phyloP scores from a whole-genome alignment of 768 basidiomycete species.

The Mycena polygramma region DNA sequence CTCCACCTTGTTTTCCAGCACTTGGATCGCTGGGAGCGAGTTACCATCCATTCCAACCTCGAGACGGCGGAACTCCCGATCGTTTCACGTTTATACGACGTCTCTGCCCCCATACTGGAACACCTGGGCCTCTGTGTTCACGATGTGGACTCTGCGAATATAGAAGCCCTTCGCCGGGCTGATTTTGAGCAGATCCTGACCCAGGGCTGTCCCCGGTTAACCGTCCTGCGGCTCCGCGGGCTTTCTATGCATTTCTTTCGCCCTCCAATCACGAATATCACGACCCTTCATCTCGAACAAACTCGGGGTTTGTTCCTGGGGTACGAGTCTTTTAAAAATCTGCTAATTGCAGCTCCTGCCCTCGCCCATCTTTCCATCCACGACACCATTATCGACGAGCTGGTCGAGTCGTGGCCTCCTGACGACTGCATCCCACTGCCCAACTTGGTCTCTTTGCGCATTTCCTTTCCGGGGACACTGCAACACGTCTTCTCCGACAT shows the following conservation, averaged over 20 bases:
- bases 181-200: constrained; percentile 45
- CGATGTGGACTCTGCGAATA: constrained; percentile 42
- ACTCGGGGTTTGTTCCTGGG: constrained; percentile 51
- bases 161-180: constrained; percentile 32
- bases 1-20: constrained; percentile 49
- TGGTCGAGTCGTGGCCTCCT: constrained; percentile 43
- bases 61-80: constrained; percentile 45
- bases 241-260: constrained; percentile 56
- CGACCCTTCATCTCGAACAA: constrained; percentile 61
- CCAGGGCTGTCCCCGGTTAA: constrained; percentile 46
- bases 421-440: constrained; percentile 45
- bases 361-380: constrained; percentile 59
- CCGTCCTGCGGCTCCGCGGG: constrained; percentile 59
- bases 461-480: constrained; percentile 52
- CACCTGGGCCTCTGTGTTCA: constrained; percentile 55
- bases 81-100: constrained; percentile 47
- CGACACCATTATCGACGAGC: constrained; percentile 55
- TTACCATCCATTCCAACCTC: constrained; percentile 46
- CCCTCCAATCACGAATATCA: constrained; percentile 51
- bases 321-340: constrained; percentile 48
- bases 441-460: constrained; percentile 54
- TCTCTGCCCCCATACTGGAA: constrained; percentile 50
- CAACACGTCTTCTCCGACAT: constrained; percentile 52
- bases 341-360: constrained; percentile 43
- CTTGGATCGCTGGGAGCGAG: constrained; percentile 52